Evolutionary conservation across 192 early-diverging fungal genomes (phyloP).

Genomic region (Dispira parvispora): DNA sequence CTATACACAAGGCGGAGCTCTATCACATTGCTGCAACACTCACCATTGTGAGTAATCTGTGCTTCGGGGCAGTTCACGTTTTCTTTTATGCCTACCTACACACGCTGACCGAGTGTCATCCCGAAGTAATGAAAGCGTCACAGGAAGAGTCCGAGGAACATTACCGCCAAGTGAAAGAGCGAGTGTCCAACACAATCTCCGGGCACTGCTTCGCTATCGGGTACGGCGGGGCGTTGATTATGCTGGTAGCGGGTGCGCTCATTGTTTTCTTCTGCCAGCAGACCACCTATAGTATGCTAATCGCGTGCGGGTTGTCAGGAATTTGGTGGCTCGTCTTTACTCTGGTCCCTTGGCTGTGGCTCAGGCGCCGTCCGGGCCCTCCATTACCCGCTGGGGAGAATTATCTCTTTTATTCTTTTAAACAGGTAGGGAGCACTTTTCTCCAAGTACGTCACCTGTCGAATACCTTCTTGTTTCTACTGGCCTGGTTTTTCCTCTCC

Average conservation of each 20-base stretch:
- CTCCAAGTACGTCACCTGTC: constrained; percentile 27
- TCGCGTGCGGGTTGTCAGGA: constrained; percentile 22
- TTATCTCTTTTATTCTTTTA: constrained; percentile 25
- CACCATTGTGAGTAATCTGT: constrained; percentile 25
- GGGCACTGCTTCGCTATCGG: constrained; percentile 25
- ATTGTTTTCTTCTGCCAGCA: constrained; percentile 21
- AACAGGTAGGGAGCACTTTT: constrained; percentile 23
- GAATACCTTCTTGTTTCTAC: constrained; percentile 41
- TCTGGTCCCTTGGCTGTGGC: constrained; percentile 20
- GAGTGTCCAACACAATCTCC: constrained; percentile 22
- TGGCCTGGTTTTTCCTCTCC: constrained; percentile 53
- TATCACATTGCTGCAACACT: constrained; percentile 23
- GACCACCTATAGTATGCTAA: constrained; percentile 19
- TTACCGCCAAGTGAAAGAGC: not conserved
- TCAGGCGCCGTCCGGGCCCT: constrained; percentile 22
- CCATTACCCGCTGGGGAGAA: constrained; percentile 25
- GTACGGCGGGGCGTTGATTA: constrained; percentile 28
- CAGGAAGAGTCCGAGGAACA: not conserved
- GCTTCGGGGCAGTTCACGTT: constrained; percentile 28
- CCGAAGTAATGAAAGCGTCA: not conserved
- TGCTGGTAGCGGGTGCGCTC: constrained; percentile 23
- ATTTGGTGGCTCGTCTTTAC: constrained; percentile 29
- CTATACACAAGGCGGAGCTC: constrained; percentile 14
- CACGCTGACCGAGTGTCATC: constrained; percentile 5
- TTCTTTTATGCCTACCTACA: constrained; percentile 34